Percentiles rank a stretch among this genome's conserved stretches.
phyloP scores from a whole-genome alignment of 2,329 filamentous ascomycete genomes.

The Onygenales sp. region DNA sequence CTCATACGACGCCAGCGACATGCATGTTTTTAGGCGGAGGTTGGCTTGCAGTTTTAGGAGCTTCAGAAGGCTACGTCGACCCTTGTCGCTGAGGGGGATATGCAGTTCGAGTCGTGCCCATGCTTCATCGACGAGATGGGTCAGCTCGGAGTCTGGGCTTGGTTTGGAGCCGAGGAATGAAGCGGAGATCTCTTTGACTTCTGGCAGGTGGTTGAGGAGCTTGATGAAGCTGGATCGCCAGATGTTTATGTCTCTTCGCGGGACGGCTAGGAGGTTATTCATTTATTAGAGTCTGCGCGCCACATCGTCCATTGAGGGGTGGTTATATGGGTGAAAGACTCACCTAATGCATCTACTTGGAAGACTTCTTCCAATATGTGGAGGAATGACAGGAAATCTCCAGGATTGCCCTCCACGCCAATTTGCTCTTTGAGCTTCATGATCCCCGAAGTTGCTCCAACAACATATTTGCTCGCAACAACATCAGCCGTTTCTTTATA shows the following conservation, averaged over 20 bases:
- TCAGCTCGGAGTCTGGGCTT: not conserved
- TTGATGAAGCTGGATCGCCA: constrained; percentile 1
- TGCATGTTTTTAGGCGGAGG: not conserved
- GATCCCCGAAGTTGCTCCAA: not conserved
- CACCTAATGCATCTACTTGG: not conserved
- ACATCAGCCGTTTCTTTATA: not conserved
- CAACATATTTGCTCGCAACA: not conserved
- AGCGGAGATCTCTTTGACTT: not conserved
- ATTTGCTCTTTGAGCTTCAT: not conserved
- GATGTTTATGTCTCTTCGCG: not conserved
- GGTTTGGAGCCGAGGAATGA: not conserved
- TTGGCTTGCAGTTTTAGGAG: constrained; percentile 1
- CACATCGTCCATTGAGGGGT: not conserved
- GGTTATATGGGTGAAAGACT: not conserved
- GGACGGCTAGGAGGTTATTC: not conserved
- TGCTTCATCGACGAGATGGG: not conserved
- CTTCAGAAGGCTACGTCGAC: not conserved
- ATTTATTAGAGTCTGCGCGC: not conserved
- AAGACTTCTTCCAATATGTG: not conserved
- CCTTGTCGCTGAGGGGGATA: not conserved
- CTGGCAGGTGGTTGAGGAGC: not conserved
- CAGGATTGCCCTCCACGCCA: not conserved
- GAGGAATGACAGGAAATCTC: not conserved
- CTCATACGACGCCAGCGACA: constrained; percentile 1
- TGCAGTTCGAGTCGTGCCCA: not conserved